Percentiles rank a stretch among this genome's conserved stretches.
phyloP scores from a whole-genome alignment of 768 basidiomycete genomes.

The Boletus rubescentipes region DNA sequence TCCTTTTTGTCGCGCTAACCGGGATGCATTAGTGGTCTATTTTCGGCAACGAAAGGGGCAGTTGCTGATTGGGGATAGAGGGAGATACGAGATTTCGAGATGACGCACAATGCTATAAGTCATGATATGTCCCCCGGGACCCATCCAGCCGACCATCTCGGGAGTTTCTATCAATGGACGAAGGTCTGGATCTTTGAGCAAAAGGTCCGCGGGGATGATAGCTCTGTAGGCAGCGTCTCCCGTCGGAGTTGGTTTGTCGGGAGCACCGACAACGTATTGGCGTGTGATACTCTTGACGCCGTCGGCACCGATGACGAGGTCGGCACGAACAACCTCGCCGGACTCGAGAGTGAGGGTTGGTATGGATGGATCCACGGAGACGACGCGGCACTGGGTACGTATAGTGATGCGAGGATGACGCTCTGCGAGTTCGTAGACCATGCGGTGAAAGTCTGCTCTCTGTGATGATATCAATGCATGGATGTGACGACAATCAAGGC shows the following conservation, averaged over 20 bases:
- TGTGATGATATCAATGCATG: background rate
- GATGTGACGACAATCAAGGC: background rate
- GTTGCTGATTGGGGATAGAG: background rate
- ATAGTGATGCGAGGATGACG: conserved; percentile 37
- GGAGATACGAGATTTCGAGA: background rate
- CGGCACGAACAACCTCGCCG: conserved; percentile 42
- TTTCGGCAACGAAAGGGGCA: background rate
- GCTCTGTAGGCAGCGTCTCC: conserved; percentile 67
- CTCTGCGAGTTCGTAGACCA: conserved; percentile 37
- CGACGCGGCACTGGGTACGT: conserved; percentile 36
- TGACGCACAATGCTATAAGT: conserved; percentile 42
- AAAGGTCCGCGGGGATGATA: conserved; percentile 42
- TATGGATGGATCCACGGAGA: conserved; percentile 31
- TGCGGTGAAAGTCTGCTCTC: conserved; percentile 48
- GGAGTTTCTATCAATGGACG: conserved; percentile 47
- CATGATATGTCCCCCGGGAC: conserved; percentile 47
- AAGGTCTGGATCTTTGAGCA: conserved; percentile 54
- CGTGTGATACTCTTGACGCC: conserved; percentile 53
- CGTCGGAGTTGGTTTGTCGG: conserved; percentile 47
- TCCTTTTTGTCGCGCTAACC: conserved; percentile 36
- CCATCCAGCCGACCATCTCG: conserved; percentile 62
- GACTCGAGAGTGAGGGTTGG: conserved; percentile 40
- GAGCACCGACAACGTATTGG: conserved; percentile 48
- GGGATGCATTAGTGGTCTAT: background rate
- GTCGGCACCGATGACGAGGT: conserved; percentile 51